A percentile compares a stretch with the other conserved stretches of the same genome.
Conservation (phyloP, 2,329 filamentous ascomycete genomes). For the Paecilomyces sp. region DNA sequence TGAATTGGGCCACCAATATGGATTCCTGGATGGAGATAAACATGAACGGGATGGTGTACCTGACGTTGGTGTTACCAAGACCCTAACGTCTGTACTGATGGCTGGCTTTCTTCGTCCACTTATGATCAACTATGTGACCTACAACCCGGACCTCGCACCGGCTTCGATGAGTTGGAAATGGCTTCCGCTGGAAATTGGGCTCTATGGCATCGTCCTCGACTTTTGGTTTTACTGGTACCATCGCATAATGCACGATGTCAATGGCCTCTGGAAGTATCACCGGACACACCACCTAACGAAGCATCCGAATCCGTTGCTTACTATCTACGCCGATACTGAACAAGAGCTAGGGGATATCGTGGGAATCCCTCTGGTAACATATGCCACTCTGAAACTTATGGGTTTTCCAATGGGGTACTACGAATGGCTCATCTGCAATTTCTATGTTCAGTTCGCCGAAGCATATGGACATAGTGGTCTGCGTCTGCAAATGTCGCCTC, state of each 20-base stretch:
- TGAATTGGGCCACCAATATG: constrained; percentile 24
- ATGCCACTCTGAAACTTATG: constrained; percentile 21
- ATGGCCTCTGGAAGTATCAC: constrained; percentile 32
- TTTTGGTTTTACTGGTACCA: constrained; percentile 40
- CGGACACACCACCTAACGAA: constrained; percentile 37
- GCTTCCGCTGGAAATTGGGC: constrained; percentile 27
- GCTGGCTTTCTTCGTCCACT: constrained; percentile 16
- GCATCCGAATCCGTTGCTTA: constrained; percentile 32
- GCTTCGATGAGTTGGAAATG: constrained; percentile 20
- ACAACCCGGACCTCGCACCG: constrained; percentile 10
- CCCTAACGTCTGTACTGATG: constrained; percentile 19
- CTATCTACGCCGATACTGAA: constrained; percentile 31
- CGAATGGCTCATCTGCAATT: constrained; percentile 39
- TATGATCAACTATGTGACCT: constrained; percentile 20
- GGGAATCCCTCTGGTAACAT: constrained; percentile 30
- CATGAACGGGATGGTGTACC: constrained; percentile 34
- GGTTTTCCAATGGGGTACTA: constrained; percentile 37
- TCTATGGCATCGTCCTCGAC: constrained; percentile 34
- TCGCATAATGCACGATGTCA: constrained; percentile 30
- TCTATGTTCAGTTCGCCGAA: constrained; percentile 35
- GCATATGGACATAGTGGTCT: constrained; percentile 34
- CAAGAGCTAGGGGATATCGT: constrained; percentile 35
- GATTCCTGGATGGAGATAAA: constrained; percentile 36
- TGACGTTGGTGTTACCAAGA: constrained; percentile 25
- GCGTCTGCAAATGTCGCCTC: constrained; percentile 24